Evolutionary conservation across 495 filamentous ascomycete species (phyloP).

Genomic region (Neurospora pannonica): DNA sequence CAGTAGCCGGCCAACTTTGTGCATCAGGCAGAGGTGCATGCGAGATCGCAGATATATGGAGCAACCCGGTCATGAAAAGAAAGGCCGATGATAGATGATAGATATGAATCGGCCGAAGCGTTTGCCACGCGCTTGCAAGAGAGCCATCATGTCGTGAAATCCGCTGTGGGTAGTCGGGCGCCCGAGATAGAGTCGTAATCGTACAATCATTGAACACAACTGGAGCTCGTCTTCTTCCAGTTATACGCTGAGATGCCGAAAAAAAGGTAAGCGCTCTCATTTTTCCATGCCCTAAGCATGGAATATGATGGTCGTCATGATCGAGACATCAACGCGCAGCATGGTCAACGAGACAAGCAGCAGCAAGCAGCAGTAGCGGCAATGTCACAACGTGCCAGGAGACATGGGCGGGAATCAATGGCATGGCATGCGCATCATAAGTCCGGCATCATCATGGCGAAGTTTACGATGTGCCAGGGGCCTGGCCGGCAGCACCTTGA

Average conservation of each 20-base stretch:
- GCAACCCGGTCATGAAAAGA: neutral
- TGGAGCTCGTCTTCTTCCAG: neutral
- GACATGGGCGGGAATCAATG: slow-evolving; percentile 17
- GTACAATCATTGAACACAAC: slow-evolving; percentile 4
- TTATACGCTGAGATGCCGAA: neutral
- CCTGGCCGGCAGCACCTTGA: slow-evolving; percentile 15
- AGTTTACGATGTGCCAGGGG: slow-evolving; percentile 21
- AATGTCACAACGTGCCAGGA: slow-evolving; percentile 18
- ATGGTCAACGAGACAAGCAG: slow-evolving; percentile 2
- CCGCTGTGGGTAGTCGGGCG: neutral
- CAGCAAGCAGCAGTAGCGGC: slow-evolving; percentile 4
- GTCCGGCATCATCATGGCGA: slow-evolving; percentile 8
- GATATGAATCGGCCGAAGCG: neutral
- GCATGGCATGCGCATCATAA: slow-evolving; percentile 22
- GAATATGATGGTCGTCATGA: slow-evolving; percentile 1
- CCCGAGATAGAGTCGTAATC: neutral
- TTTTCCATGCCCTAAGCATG: slow-evolving; percentile 1
- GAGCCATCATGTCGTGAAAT: slow-evolving; percentile 6
- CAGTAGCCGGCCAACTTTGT: neutral
- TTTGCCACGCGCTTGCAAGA: neutral
- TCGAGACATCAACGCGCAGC: slow-evolving; percentile 2
- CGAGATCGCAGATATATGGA: neutral
- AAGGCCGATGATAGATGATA: neutral
- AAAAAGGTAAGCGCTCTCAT: slow-evolving; percentile 1
- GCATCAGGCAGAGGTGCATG: neutral